These are phyloP conservation scores for Penicillium roqueforti DNA, from an alignment of 495 filamentous ascomycete genomes.

Conservation along the genomic window DNA sequence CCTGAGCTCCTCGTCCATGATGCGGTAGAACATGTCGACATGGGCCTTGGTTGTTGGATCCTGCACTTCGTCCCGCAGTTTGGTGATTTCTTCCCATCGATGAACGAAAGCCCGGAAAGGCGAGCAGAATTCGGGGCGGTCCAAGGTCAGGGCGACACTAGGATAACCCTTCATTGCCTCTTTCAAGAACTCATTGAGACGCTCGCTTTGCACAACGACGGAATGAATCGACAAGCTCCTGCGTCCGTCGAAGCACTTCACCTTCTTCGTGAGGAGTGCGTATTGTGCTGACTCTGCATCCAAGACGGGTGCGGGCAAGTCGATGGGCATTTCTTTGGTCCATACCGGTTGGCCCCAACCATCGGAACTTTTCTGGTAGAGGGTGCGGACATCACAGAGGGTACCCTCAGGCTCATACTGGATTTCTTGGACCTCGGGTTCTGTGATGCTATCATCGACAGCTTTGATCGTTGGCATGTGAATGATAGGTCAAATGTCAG, in stretches of 20 bases:
- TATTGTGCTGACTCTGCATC: constrained; percentile 49
- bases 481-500: background rate
- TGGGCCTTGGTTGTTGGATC: constrained; percentile 51
- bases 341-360: constrained; percentile 21
- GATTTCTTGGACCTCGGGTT: background rate
- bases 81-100: constrained; percentile 55
- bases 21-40: constrained; percentile 51
- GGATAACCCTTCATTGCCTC: constrained; percentile 58
- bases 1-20: constrained; percentile 56
- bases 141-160: constrained; percentile 56
- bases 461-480: background rate
- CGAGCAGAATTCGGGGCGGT: constrained; percentile 54
- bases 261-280: constrained; percentile 51
- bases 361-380: constrained; percentile 33
- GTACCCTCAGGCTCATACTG: constrained; percentile 18
- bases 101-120: constrained; percentile 65
- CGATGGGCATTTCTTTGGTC: constrained; percentile 39
- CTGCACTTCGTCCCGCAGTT: constrained; percentile 42
- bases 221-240: constrained; percentile 57
- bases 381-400: constrained; percentile 27
- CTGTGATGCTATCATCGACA: background rate
- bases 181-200: constrained; percentile 53
- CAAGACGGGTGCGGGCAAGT: constrained; percentile 47
- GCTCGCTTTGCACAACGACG: constrained; percentile 62
- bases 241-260: constrained; percentile 55